Percentiles rank a stretch among this genome's conserved stretches.
Conservation (phyloP, 805 yeast species). For the Yarrowia deformans region DNA sequence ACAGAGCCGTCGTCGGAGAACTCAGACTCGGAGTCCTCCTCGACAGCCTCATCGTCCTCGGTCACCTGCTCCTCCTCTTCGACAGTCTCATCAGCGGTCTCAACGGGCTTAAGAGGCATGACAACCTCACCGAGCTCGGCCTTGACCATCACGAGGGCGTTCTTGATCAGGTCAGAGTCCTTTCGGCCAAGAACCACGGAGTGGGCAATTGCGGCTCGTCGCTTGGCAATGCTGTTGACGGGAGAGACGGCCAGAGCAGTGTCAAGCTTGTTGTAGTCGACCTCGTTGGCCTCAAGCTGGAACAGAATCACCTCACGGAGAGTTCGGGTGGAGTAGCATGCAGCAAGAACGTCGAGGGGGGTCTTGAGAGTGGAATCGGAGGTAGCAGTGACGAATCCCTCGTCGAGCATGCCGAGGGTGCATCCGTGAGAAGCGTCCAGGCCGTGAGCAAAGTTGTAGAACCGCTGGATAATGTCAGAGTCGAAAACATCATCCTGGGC, state of each 20-base stretch:
- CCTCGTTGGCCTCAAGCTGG: conserved; percentile 39
- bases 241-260: conserved; percentile 47
- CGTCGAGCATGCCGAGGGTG: conserved; percentile 42
- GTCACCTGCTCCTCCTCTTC: not conserved
- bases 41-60: conserved; percentile 13
- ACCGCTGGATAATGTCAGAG: conserved; percentile 45
- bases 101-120: conserved; percentile 3
- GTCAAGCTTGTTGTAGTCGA: conserved; percentile 41
- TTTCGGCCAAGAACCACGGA: conserved; percentile 46
- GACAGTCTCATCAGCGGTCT: conserved; percentile 13
- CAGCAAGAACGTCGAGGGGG: conserved; percentile 48
- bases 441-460: conserved; percentile 42
- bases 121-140: conserved; percentile 41
- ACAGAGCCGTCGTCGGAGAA: conserved; percentile 16
- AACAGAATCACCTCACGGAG: conserved; percentile 45
- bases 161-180: conserved; percentile 42
- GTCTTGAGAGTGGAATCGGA: conserved; percentile 45
- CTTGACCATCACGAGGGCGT: conserved; percentile 44
- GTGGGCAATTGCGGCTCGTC: conserved; percentile 47
- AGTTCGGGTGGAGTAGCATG: conserved; percentile 46
- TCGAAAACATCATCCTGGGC: conserved; percentile 44
- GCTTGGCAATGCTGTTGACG: conserved; percentile 45
- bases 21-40: conserved; percentile 28
- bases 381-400: conserved; percentile 43
- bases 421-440: conserved; percentile 41